These are phyloP conservation scores for Cudoniella acicularis DNA, from an alignment of 495 filamentous ascomycete genomes.

Conservation along the genomic window DNA sequence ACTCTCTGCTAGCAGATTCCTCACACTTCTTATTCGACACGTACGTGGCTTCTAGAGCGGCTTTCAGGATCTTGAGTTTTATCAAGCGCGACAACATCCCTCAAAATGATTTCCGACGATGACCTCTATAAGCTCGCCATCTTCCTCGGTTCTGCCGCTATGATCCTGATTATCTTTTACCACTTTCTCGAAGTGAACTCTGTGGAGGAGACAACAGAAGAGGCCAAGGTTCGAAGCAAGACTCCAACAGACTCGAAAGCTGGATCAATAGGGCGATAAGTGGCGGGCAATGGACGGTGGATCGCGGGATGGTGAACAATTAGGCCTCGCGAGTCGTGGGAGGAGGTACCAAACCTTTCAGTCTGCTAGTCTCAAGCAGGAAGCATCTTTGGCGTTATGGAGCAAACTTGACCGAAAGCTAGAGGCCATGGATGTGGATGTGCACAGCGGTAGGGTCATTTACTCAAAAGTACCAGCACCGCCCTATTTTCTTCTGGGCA, in stretches of 20 bases:
- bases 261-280: conserved; percentile 13
- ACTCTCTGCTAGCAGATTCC: neutral
- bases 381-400: conserved; percentile 8
- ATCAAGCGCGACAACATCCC: neutral
- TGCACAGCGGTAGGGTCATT: neutral
- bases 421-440: neutral
- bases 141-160: conserved; percentile 85
- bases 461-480: neutral
- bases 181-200: conserved; percentile 97
- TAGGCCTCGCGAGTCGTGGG: too few species aligned
- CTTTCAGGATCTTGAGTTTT: neutral
- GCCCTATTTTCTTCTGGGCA: neutral
- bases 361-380: neutral
- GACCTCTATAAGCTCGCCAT: conserved; percentile 84
- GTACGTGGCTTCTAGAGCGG: conserved; percentile 12
- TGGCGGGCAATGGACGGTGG: neutral
- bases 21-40: neutral
- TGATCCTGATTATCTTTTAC: conserved; percentile 93
- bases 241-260: conserved; percentile 6
- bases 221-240: conserved; percentile 3
- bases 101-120: conserved; percentile 79
- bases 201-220: conserved; percentile 41
- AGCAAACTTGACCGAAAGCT: conserved; percentile 19
- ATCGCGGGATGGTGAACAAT: neutral
- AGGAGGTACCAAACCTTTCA: too few species aligned